These are phyloP conservation scores for Trypanosomatidae sp. DNA, from an alignment of 208 protist genomes.

Conservation along the genomic window DNA sequence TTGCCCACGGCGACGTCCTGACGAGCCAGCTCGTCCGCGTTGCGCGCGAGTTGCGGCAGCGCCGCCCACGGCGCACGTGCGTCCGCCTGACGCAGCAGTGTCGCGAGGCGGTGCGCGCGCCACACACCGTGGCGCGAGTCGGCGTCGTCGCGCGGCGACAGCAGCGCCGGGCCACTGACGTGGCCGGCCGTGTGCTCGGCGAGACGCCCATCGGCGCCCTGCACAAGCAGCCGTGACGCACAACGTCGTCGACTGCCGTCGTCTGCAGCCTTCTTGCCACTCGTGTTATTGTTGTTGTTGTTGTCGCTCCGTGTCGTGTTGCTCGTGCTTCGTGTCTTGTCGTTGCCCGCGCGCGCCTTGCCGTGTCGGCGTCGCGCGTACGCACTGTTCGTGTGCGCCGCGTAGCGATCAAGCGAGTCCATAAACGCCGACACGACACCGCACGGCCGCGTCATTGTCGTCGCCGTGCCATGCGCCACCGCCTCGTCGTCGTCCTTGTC, in stretches of 20 bases:
- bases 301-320: too few relatives aligned
- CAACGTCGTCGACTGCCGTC: background rate
- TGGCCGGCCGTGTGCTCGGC: slow-evolving; percentile 35
- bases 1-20: too few relatives aligned
- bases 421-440: too few relatives aligned
- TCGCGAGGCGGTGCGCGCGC: slow-evolving; percentile 36
- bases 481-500: too few relatives aligned
- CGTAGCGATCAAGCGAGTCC: too few relatives aligned
- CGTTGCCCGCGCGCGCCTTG: too few relatives aligned
- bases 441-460: too few relatives aligned
- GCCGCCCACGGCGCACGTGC: slow-evolving; percentile 56
- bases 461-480: too few relatives aligned
- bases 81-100: slow-evolving; percentile 22
- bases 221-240: slow-evolving; percentile 23
- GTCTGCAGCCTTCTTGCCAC: slow-evolving; percentile 2
- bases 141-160: slow-evolving; percentile 8
- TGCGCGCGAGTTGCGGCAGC: slow-evolving; percentile 14
- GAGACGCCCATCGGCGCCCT: slow-evolving; percentile 49
- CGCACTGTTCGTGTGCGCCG: too few relatives aligned
- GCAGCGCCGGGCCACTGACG: slow-evolving; percentile 39
- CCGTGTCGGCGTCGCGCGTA: too few relatives aligned
- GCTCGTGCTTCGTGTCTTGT: too few relatives aligned
- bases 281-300: slow-evolving; percentile 10
- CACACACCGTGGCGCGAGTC: slow-evolving; percentile 32
- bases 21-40: too few relatives aligned